Conservation (phyloP, 1,139 yeast species). For the Kluyveromyces marxianus region DNA sequence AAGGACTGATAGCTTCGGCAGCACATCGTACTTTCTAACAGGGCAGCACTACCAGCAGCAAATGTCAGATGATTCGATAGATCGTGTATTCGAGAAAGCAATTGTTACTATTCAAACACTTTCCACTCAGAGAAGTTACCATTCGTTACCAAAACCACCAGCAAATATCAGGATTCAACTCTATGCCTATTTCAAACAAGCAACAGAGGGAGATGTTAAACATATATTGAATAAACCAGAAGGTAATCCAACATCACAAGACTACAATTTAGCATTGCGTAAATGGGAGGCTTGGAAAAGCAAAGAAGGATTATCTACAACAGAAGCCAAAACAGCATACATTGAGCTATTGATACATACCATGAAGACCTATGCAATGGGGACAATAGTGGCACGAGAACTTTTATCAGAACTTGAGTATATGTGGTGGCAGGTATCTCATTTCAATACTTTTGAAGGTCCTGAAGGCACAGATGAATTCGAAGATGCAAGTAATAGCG, state of each 20-base stretch:
- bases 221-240: conserved; percentile 60
- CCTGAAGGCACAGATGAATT: background rate
- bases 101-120: conserved; percentile 70
- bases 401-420: conserved; percentile 58
- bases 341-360: conserved; percentile 63
- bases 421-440: conserved; percentile 40
- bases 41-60: too few species aligned
- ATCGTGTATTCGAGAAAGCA: conserved; percentile 74
- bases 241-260: conserved; percentile 42
- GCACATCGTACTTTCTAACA: too few species aligned
- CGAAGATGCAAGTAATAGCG: conserved; percentile 7
- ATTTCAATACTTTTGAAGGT: conserved; percentile 4
- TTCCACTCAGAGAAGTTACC: conserved; percentile 59
- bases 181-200: conserved; percentile 81
- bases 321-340: conserved; percentile 69
- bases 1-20: too few species aligned
- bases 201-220: conserved; percentile 77
- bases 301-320: conserved; percentile 60
- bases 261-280: conserved; percentile 59
- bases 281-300: conserved; percentile 86
- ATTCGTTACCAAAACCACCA: conserved; percentile 76
- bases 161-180: conserved; percentile 60
- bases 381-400: conserved; percentile 61
- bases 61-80: conserved; percentile 30
- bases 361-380: conserved; percentile 63